Conservation (phyloP, 2,329 filamentous ascomycete species). For the Alternaria sp. region DNA sequence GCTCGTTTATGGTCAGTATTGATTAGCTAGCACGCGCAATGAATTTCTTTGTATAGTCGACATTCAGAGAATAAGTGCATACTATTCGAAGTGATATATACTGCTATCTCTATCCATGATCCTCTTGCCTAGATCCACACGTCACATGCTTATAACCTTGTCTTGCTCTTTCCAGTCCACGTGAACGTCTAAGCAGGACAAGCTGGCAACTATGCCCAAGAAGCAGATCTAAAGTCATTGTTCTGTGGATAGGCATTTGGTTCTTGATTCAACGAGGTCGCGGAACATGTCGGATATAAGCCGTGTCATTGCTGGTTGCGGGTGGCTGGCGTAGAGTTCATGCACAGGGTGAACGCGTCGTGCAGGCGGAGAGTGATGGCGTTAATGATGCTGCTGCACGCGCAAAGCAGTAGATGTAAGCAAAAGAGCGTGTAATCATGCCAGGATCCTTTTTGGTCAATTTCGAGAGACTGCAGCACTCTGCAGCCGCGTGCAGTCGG, state of each 20-base stretch:
- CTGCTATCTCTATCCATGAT: neutral
- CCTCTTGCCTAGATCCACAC: neutral
- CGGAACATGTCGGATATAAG: too few relatives aligned
- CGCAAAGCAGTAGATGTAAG: neutral
- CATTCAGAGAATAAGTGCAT: neutral
- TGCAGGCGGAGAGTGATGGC: neutral
- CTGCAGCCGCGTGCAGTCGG: neutral
- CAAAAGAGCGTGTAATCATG: neutral
- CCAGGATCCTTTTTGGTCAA: neutral
- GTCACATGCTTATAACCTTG: neutral
- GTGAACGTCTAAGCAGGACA: neutral
- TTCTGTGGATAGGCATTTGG: neutral
- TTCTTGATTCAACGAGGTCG: neutral
- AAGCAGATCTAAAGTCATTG: neutral
- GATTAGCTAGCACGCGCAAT: slow-evolving; percentile 8
- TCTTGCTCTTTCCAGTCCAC: neutral
- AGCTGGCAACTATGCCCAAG: neutral
- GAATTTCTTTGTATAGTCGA: slow-evolving; percentile 16
- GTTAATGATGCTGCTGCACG: neutral
- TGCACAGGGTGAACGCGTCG: neutral
- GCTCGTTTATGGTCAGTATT: slow-evolving; percentile 4
- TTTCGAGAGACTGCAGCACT: neutral
- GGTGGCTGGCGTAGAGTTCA: neutral
- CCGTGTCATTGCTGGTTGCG: neutral
- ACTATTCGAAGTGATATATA: neutral